A percentile compares a stretch with the other conserved stretches of the same genome.
These are phyloP conservation scores for Begonia peltatifolia DNA, from an alignment of 306 rosid species.

Conservation along the genomic window DNA sequence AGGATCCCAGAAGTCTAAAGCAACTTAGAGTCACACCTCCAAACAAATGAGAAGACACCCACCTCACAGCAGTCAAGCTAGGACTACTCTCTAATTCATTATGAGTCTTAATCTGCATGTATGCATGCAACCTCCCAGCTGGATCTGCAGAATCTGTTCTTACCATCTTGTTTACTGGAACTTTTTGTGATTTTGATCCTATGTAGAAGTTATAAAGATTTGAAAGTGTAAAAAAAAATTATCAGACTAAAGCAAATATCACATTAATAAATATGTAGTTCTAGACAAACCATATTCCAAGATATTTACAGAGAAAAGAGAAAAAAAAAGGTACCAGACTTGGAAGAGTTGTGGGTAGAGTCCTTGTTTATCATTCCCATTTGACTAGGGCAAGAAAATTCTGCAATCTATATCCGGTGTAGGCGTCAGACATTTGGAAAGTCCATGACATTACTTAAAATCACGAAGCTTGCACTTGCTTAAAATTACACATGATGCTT, in stretches of 20 bases:
- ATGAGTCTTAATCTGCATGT: slow-evolving; percentile 34
- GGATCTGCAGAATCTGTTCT: slow-evolving; percentile 89
- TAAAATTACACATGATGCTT: no score
- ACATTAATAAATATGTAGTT: no score
- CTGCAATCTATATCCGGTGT: slow-evolving; percentile 7
- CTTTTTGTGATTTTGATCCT: slow-evolving; percentile 64
- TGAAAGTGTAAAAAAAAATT: no score
- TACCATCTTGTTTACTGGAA: slow-evolving; percentile 73
- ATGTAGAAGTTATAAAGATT: slow-evolving; percentile 1
- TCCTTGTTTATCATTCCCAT: slow-evolving; percentile 1
- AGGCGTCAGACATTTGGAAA: neutral
- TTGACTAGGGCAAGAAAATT: slow-evolving; percentile 8
- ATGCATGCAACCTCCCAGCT: slow-evolving; percentile 81
- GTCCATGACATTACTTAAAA: no score
- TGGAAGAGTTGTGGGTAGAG: slow-evolving; percentile 5
- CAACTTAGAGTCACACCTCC: no score
- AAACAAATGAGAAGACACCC: slow-evolving; percentile 7
- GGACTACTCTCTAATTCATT: slow-evolving; percentile 28
- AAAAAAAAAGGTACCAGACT: slow-evolving; percentile 1
- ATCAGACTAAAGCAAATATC: no score
- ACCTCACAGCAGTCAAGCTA: slow-evolving; percentile 72
- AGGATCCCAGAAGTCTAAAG: no score
- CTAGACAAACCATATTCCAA: no score
- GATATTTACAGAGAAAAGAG: no score
- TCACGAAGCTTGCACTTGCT: no score